Evolutionary conservation across 208 protist species (phyloP).

Genomic region (Leptomonas pyrrhocoris): DNA sequence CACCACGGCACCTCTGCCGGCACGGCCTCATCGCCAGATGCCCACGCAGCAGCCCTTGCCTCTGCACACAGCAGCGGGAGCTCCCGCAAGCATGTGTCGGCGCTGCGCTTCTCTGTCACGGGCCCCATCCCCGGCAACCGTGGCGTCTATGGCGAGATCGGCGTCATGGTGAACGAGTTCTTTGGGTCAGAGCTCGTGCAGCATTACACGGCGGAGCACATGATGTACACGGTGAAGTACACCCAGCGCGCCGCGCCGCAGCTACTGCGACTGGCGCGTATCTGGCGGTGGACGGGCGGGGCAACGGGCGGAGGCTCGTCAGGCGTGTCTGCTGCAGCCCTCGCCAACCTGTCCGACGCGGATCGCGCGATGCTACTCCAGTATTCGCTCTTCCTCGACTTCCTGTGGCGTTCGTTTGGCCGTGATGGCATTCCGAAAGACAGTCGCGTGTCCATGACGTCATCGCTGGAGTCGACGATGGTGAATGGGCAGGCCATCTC

Average conservation of each 20-base stretch:
- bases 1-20: background rate
- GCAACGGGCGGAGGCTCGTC: background rate
- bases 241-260: conserved; percentile 55
- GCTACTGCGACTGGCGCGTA: conserved; percentile 53
- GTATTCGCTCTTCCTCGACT: conserved; percentile 53
- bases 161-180: conserved; percentile 39
- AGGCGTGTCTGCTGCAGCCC: conserved; percentile 2
- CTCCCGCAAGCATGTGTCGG: conserved; percentile 14
- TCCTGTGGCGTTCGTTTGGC: conserved; percentile 60
- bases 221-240: conserved; percentile 81
- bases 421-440: conserved; percentile 49
- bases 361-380: conserved; percentile 34
- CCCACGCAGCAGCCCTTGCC: background rate
- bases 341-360: conserved; percentile 18
- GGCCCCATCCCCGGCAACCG: background rate
- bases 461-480: conserved; percentile 34
- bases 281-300: conserved; percentile 48
- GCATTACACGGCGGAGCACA: conserved; percentile 77
- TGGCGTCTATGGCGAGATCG: conserved; percentile 37
- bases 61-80: background rate
- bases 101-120: conserved; percentile 6
- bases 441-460: conserved; percentile 32
- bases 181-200: conserved; percentile 51
- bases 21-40: background rate
- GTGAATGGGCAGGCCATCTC: conserved; percentile 1